Percentiles rank a stretch among this genome's conserved stretches.
Evolutionary conservation across 140 eudicot genomes (phyloP).

Genomic region (Senecio squalidus): DNA sequence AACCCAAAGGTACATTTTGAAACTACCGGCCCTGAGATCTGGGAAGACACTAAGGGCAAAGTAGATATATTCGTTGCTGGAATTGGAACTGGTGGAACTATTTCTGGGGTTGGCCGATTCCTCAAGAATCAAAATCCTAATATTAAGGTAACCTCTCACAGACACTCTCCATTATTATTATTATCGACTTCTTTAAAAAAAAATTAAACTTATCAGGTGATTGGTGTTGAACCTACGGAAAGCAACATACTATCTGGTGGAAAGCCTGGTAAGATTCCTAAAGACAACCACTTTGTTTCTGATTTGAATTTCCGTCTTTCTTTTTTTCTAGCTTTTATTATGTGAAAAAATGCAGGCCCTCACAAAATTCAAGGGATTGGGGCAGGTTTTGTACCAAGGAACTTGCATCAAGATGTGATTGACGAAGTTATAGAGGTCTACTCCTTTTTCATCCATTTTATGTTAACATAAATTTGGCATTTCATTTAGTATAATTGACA

Average conservation of each 20-base stretch:
- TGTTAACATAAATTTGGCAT: not conserved
- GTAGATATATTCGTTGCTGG: conserved; percentile 97
- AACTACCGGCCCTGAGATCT: conserved; percentile 99
- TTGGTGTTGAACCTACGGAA: conserved; percentile 95
- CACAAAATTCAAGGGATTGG: conserved; percentile 99
- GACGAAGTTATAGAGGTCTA: conserved; percentile 94
- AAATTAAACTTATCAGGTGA: conserved; percentile 43
- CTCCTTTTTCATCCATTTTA: not conserved
- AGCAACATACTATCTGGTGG: conserved; percentile 97
- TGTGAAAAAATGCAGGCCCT: conserved; percentile 89
- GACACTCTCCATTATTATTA: not conserved
- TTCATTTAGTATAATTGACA: not conserved
- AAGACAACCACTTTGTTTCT: conserved; percentile 1
- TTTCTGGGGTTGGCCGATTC: conserved; percentile 80
- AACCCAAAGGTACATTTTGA: conserved; percentile 98
- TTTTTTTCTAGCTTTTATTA: conserved; percentile 37
- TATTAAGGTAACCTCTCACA: conserved; percentile 47
- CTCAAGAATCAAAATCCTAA: conserved; percentile 68
- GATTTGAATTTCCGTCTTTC: conserved; percentile 13
- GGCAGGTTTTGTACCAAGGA: conserved; percentile 98
- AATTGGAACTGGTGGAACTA: conserved; percentile 98
- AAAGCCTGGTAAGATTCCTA: conserved; percentile 77
- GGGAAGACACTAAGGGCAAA: conserved; percentile 98
- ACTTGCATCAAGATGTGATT: conserved; percentile 69
- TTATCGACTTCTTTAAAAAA: too few relatives aligned